These are phyloP conservation scores for Cunninghamia lanceolata DNA, from an alignment of 75 land plant genomes.

Conservation along the genomic window DNA sequence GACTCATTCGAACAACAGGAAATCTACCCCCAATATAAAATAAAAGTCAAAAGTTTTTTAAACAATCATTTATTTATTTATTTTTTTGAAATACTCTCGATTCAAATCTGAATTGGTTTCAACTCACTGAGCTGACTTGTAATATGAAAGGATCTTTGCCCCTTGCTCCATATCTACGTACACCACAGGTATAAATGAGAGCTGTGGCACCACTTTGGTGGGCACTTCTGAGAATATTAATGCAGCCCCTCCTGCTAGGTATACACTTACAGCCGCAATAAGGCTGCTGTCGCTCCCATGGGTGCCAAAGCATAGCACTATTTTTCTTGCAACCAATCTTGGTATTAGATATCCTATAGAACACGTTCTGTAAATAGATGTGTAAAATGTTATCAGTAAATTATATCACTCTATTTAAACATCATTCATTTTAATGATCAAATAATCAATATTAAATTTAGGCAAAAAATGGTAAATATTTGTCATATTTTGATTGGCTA, in stretches of 20 bases:
- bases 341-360: conserved; percentile 3
- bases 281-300: conserved; percentile 9
- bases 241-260: conserved; percentile 41
- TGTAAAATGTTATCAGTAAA: too few species aligned
- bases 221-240: conserved; percentile 44
- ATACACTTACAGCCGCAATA: conserved; percentile 28
- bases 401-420: too few species aligned
- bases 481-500: too few species aligned
- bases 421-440: too few species aligned
- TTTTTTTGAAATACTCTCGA: background rate
- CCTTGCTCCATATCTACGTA: conserved; percentile 43
- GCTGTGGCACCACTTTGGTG: conserved; percentile 15
- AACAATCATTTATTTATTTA: too few species aligned
- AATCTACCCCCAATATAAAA: background rate
- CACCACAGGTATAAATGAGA: conserved; percentile 33
- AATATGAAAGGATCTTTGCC: conserved; percentile 37
- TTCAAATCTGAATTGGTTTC: background rate
- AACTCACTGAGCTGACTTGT: conserved; percentile 30
- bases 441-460: too few species aligned
- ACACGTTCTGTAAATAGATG: background rate
- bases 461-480: too few species aligned
- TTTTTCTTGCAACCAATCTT: conserved; percentile 22
- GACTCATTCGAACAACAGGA: conserved; percentile 33
- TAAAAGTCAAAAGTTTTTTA: background rate
- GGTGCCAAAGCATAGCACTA: conserved; percentile 48